phyloP scores from a whole-genome alignment of 2,329 filamentous ascomycete genomes.

The Macroventuria anomochaeta region DNA sequence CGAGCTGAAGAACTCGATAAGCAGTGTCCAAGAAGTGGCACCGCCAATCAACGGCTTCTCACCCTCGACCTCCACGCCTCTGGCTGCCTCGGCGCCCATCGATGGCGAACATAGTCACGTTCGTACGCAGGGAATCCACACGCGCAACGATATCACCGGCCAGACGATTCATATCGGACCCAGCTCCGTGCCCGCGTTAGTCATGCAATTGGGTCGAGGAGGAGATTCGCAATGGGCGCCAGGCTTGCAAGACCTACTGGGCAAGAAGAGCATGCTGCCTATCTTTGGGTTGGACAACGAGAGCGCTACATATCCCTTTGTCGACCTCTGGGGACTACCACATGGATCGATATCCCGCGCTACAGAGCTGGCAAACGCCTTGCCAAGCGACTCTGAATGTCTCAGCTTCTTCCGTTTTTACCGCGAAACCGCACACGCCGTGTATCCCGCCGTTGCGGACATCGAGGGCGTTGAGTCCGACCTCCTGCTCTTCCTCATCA shows the following conservation, averaged over 20 bases:
- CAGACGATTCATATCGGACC: conserved; percentile 68
- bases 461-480: conserved; percentile 62
- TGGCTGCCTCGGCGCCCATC: conserved; percentile 44
- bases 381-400: conserved; percentile 65
- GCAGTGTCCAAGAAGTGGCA: conserved; percentile 46
- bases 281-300: conserved; percentile 70
- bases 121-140: conserved; percentile 64
- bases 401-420: conserved; percentile 65
- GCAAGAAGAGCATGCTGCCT: conserved; percentile 65
- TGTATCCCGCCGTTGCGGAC: conserved; percentile 67
- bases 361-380: conserved; percentile 63
- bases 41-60: conserved; percentile 45
- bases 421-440: conserved; percentile 63
- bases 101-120: conserved; percentile 51
- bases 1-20: conserved; percentile 52
- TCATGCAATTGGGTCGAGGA: conserved; percentile 58
- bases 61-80: conserved; percentile 38
- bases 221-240: conserved; percentile 55
- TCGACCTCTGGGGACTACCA: conserved; percentile 67
- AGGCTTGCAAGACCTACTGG: conserved; percentile 63
- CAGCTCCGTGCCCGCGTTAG: conserved; percentile 66
- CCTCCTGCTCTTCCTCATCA: conserved; percentile 61
- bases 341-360: conserved; percentile 65
- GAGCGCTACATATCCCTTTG: conserved; percentile 69
- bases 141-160: conserved; percentile 64